These are phyloP conservation scores for Bryoerythrophyllum caledonicum DNA, from an alignment of 225 moss, liverwort and hornwort species.

Conservation along the genomic window DNA sequence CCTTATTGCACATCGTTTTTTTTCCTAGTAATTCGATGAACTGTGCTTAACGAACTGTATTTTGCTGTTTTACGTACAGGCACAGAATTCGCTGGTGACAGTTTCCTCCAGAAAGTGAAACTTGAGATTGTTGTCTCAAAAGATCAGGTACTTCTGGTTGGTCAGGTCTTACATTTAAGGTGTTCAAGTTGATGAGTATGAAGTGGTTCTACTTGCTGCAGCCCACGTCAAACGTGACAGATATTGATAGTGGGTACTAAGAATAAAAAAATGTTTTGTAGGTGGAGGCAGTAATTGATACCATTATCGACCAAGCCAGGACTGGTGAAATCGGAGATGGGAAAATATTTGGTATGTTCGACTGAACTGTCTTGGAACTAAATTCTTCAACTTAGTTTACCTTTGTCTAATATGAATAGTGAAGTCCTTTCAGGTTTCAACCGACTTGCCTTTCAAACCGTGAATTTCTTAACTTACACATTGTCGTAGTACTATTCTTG, in stretches of 20 bases:
- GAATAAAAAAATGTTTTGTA: slow-evolving; percentile 27
- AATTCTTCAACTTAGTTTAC: neutral
- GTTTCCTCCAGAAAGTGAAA: slow-evolving; percentile 62
- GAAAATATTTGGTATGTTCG: slow-evolving; percentile 71
- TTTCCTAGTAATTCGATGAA: neutral
- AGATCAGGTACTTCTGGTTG: slow-evolving; percentile 47
- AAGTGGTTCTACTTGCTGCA: too few relatives aligned
- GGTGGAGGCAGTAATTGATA: slow-evolving; percentile 83
- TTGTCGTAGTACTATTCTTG: neutral
- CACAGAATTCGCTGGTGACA: slow-evolving; percentile 61
- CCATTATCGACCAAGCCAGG: slow-evolving; percentile 74
- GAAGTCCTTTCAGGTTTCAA: slow-evolving; percentile 1
- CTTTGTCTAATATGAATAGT: too few relatives aligned
- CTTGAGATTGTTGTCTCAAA: slow-evolving; percentile 61
- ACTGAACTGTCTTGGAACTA: too few relatives aligned
- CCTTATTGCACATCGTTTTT: neutral
- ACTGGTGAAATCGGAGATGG: slow-evolving; percentile 99
- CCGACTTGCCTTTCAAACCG: neutral
- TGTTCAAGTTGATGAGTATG: neutral
- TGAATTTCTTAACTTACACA: neutral
- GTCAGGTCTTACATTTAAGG: neutral
- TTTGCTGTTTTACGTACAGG: slow-evolving; percentile 31
- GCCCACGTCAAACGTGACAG: neutral
- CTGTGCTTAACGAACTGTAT: slow-evolving; percentile 1
- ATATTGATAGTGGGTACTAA: slow-evolving; percentile 16